A percentile compares a stretch with the other conserved stretches of the same genome.
Evolutionary conservation across 2,329 filamentous ascomycete genomes (phyloP).

Genomic region (Sporothrix brunneoviolacea): DNA sequence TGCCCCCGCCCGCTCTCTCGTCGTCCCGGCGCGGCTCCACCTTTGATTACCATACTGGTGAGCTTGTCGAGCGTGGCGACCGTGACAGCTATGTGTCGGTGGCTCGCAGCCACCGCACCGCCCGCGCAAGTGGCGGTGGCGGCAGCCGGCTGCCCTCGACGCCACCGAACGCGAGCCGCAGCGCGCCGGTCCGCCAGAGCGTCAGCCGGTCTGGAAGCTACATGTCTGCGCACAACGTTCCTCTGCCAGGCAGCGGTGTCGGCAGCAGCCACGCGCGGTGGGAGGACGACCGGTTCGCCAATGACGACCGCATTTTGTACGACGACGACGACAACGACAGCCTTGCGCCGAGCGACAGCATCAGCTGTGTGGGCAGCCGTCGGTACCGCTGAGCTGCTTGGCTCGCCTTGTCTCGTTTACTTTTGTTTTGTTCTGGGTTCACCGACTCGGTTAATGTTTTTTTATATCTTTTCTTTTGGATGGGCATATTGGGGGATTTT

Average conservation of each 20-base stretch:
- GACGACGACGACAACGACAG: constrained; percentile 41
- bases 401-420: neutral
- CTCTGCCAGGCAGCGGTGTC: constrained; percentile 35
- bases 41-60: constrained; percentile 13
- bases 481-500: neutral
- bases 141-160: constrained; percentile 7
- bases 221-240: constrained; percentile 27
- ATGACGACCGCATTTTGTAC: constrained; percentile 4
- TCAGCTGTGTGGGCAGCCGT: constrained; percentile 51
- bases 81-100: constrained; percentile 37
- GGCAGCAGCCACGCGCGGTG: constrained; percentile 32
- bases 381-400: constrained; percentile 22
- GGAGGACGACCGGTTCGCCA: constrained; percentile 9
- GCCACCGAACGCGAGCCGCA: constrained; percentile 18
- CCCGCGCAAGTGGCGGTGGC: constrained; percentile 22
- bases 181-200: constrained; percentile 11
- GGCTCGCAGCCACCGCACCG: constrained; percentile 33
- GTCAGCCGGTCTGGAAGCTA: constrained; percentile 20
- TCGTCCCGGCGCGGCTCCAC: constrained; percentile 19
- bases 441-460: neutral
- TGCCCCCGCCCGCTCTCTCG: constrained; percentile 12
- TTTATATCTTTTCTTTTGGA: neutral
- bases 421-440: neutral
- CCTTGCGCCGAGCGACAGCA: constrained; percentile 54
- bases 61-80: constrained; percentile 23